Conservation (phyloP, 345 rosid genomes). For the Salix purpurea region DNA sequence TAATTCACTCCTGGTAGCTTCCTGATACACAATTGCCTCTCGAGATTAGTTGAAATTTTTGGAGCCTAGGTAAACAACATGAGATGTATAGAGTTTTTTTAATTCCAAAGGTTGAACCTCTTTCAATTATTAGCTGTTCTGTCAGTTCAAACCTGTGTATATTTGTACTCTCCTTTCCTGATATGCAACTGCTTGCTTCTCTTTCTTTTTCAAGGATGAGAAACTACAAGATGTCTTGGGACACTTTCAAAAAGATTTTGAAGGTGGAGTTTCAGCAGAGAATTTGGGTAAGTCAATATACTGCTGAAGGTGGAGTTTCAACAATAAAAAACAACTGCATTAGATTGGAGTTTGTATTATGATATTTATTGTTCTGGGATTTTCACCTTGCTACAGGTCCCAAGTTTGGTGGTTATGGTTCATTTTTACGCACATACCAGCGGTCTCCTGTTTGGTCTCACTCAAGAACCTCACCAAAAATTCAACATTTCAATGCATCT, state of each 20-base stretch:
- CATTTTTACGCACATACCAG: slow-evolving; percentile 74
- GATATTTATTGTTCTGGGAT: slow-evolving; percentile 23
- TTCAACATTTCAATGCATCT: slow-evolving; percentile 41
- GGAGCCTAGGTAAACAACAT: background rate
- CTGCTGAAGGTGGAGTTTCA: slow-evolving; percentile 25
- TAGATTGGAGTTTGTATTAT: slow-evolving; percentile 22
- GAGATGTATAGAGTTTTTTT: background rate
- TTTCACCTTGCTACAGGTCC: slow-evolving; percentile 60
- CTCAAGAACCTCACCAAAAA: slow-evolving; percentile 52
- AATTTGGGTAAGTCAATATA: slow-evolving; percentile 70
- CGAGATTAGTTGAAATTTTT: background rate
- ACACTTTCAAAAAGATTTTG: slow-evolving; percentile 93
- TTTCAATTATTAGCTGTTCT: background rate
- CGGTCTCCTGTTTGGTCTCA: slow-evolving; percentile 72
- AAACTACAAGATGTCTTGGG: slow-evolving; percentile 87
- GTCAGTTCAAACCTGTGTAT: background rate
- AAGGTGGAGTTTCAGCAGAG: slow-evolving; percentile 94
- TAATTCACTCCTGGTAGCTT: background rate
- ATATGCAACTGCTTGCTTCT: background rate
- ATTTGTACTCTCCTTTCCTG: background rate
- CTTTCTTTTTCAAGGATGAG: slow-evolving; percentile 56
- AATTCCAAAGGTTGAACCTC: background rate
- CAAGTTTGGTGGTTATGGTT: slow-evolving; percentile 95
- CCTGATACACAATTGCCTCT: background rate
- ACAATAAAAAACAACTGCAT: slow-evolving; percentile 16